phyloP scores from a whole-genome alignment of 805 yeast species.

The Komagataella kurtzmanii region DNA sequence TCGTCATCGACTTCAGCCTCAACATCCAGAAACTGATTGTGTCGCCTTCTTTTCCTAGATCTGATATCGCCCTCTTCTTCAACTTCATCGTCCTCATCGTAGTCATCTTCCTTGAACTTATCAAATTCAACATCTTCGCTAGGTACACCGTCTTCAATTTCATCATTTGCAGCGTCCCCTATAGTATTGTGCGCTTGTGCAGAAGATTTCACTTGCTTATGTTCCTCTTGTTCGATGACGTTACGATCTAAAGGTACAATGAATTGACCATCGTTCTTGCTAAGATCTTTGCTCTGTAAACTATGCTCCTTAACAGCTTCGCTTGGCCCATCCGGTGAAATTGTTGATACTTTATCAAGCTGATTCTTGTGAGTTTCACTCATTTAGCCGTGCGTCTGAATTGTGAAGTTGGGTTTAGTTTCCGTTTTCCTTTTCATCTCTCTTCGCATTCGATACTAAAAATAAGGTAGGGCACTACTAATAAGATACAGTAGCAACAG shows the following conservation, averaged over 20 bases:
- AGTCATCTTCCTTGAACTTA: conserved; percentile 40
- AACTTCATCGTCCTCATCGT: conserved; percentile 33
- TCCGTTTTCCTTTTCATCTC: not conserved
- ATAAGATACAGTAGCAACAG: not conserved
- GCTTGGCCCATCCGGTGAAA: not conserved
- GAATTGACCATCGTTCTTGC: not conserved
- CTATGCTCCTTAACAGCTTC: not conserved
- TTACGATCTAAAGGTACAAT: not conserved
- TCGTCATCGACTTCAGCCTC: conserved; percentile 99
- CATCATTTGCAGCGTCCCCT: not conserved
- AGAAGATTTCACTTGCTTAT: not conserved
- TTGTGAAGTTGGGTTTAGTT: not conserved
- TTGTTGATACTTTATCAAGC: not conserved
- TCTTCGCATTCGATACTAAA: not conserved
- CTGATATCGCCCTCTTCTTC: conserved; percentile 44
- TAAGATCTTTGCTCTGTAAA: not conserved
- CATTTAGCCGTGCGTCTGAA: not conserved
- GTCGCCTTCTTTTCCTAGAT: conserved; percentile 32
- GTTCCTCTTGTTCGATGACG: not conserved
- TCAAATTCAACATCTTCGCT: conserved; percentile 12
- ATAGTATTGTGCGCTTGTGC: not conserved
- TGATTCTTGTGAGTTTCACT: not conserved
- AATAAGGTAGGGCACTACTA: not conserved
- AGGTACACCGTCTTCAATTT: not conserved
- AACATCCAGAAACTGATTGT: conserved; percentile 90